phyloP scores from a whole-genome alignment of 2,329 filamentous ascomycete genomes.

The Ophiostoma novo-ulmi region DNA sequence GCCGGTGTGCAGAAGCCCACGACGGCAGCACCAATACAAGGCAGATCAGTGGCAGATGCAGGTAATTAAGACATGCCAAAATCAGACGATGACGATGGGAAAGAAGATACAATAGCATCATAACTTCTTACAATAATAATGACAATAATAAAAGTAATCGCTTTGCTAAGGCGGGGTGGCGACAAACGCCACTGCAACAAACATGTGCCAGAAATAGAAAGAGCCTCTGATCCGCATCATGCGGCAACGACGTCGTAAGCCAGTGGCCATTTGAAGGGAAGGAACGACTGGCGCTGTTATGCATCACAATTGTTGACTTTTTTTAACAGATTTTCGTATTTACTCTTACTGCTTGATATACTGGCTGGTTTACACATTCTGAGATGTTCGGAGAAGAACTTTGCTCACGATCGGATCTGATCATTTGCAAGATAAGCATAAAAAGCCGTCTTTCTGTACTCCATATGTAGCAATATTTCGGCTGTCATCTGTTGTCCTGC shows the following conservation, averaged over 20 bases:
- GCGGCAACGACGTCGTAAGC: conserved; percentile 10
- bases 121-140: no score
- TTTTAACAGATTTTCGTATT: no score
- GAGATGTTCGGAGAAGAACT: not conserved
- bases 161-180: not conserved
- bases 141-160: no score
- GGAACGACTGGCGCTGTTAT: not conserved
- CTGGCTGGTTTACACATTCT: not conserved
- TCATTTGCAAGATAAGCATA: not conserved
- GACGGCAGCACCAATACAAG: not conserved
- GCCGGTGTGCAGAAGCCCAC: not conserved
- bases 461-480: not conserved
- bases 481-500: not conserved
- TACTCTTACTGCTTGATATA: not conserved
- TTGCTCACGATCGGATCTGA: not conserved
- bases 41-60: not conserved
- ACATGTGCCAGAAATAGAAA: conserved; percentile 9
- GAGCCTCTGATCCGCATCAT: not conserved
- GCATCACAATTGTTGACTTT: not conserved
- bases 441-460: not conserved
- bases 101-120: no score
- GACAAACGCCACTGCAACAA: not conserved
- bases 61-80: not conserved
- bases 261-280: not conserved
- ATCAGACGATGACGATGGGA: not conserved